Conservation (phyloP, 768 basidiomycete species). For the Tremella fuciformis region DNA sequence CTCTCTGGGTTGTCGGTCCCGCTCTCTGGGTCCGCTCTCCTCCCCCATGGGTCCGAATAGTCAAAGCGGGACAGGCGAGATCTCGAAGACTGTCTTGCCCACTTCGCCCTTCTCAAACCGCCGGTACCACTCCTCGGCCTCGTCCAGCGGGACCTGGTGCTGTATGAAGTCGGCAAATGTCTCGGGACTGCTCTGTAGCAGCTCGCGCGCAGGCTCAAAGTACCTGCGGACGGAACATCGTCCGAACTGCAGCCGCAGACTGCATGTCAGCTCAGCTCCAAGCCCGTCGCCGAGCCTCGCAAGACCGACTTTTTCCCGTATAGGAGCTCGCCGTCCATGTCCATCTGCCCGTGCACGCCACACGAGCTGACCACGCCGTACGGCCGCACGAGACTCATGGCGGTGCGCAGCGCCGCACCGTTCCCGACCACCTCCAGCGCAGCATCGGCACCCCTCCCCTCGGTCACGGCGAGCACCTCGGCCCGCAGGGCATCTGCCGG, state of each 20-base stretch:
- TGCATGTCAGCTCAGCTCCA: conserved; percentile 3
- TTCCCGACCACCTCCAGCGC: conserved; percentile 52
- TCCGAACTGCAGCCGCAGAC: conserved; percentile 41
- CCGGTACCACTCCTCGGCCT: conserved; percentile 45
- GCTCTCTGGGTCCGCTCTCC: too few relatives aligned
- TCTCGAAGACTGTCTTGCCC: conserved; percentile 44
- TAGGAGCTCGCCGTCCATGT: conserved; percentile 27
- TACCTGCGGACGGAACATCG: conserved; percentile 38
- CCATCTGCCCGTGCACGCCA: conserved; percentile 43
- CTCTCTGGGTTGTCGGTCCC: too few relatives aligned
- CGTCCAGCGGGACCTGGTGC: conserved; percentile 26
- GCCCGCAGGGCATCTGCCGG: conserved; percentile 23
- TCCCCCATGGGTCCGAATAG: too few relatives aligned
- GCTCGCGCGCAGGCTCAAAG: conserved; percentile 27
- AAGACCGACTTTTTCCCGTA: conserved; percentile 46
- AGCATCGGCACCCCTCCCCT: conserved; percentile 48
- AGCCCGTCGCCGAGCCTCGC: not conserved
- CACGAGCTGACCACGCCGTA: conserved; percentile 45
- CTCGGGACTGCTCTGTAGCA: conserved; percentile 29
- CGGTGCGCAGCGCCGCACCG: conserved; percentile 37
- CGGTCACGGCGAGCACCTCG: conserved; percentile 32
- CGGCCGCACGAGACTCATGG: conserved; percentile 48
- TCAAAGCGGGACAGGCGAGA: conserved; percentile 13
- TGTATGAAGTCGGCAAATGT: conserved; percentile 37
- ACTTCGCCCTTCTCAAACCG: conserved; percentile 48